phyloP scores from a whole-genome alignment of 495 filamentous ascomycete species.

The Lasiosphaeris hirsuta region DNA sequence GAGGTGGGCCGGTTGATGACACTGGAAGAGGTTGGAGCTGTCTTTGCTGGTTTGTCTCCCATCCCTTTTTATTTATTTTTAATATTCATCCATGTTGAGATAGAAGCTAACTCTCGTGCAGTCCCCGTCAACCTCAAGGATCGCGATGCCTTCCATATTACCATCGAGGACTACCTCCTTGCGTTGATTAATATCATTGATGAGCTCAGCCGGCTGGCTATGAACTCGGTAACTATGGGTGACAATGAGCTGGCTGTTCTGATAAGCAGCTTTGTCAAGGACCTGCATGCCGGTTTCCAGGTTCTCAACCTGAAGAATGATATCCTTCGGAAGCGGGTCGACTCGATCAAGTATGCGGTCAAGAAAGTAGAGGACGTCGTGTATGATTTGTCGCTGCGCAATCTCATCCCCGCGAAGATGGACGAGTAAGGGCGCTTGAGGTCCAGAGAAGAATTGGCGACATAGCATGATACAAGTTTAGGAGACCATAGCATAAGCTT shows the following conservation, averaged over 20 bases:
- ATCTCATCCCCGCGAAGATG: slow-evolving; percentile 60
- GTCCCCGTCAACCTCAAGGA: slow-evolving; percentile 96
- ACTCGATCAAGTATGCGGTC: slow-evolving; percentile 93
- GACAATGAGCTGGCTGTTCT: slow-evolving; percentile 79
- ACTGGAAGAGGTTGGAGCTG: slow-evolving; percentile 79
- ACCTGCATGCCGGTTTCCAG: slow-evolving; percentile 93
- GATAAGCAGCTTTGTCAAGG: slow-evolving; percentile 91
- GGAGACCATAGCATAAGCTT: background rate
- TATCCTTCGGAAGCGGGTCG: slow-evolving; percentile 76
- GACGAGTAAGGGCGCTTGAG: slow-evolving; percentile 13
- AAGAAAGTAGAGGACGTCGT: slow-evolving; percentile 99
- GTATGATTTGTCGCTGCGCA: slow-evolving; percentile 86
- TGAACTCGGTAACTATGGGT: slow-evolving; percentile 91
- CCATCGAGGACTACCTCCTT: slow-evolving; percentile 94
- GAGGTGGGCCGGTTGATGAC: slow-evolving; percentile 66
- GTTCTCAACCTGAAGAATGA: slow-evolving; percentile 97
- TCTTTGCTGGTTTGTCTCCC: slow-evolving; percentile 61
- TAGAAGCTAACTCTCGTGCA: slow-evolving; percentile 29
- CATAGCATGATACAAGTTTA: background rate
- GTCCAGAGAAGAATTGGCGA: background rate
- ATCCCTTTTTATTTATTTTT: background rate
- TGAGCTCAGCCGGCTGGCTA: slow-evolving; percentile 86
- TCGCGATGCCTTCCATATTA: slow-evolving; percentile 85
- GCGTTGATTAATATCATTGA: slow-evolving; percentile 82
- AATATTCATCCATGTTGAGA: background rate